These are phyloP conservation scores for Podaxis sp. DNA, from an alignment of 768 basidiomycete genomes.

Conservation along the genomic window DNA sequence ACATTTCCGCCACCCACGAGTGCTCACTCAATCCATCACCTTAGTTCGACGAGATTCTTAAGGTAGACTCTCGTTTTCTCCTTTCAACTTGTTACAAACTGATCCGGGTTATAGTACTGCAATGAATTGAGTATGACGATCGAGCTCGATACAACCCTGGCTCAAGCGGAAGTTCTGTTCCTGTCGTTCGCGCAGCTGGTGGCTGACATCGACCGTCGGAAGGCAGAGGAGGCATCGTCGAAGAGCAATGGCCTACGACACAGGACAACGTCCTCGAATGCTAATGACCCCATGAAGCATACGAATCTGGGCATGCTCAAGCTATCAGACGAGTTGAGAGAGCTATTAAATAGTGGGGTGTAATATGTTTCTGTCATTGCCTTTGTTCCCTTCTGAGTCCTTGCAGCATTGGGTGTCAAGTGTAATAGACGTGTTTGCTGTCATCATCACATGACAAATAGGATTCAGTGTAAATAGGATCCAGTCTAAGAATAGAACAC, in stretches of 20 bases:
- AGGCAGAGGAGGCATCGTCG: conserved; percentile 46
- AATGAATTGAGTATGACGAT: conserved; percentile 96
- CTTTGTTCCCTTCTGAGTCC: no score
- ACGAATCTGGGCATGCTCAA: conserved; percentile 37
- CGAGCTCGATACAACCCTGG: conserved; percentile 91
- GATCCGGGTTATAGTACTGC: conserved; percentile 55
- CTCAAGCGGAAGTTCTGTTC: conserved; percentile 96
- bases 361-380: conserved; percentile 30
- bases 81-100: neutral
- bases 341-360: conserved; percentile 35
- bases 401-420: neutral
- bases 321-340: conserved; percentile 60
- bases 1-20: neutral
- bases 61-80: conserved; percentile 33
- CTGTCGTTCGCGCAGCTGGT: conserved; percentile 86
- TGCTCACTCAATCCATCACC: neutral
- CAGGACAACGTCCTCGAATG: conserved; percentile 10
- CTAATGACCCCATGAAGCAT: conserved; percentile 17
- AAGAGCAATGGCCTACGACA: conserved; percentile 26
- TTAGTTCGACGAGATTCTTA: conserved; percentile 79
- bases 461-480: neutral
- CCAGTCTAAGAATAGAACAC: neutral
- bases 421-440: neutral
- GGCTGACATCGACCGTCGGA: conserved; percentile 82
- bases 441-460: neutral